Percentiles rank a stretch among this genome's conserved stretches.
Evolutionary conservation across 192 early-diverging fungal species (phyloP).

Genomic region (Phycomyces nitens): DNA sequence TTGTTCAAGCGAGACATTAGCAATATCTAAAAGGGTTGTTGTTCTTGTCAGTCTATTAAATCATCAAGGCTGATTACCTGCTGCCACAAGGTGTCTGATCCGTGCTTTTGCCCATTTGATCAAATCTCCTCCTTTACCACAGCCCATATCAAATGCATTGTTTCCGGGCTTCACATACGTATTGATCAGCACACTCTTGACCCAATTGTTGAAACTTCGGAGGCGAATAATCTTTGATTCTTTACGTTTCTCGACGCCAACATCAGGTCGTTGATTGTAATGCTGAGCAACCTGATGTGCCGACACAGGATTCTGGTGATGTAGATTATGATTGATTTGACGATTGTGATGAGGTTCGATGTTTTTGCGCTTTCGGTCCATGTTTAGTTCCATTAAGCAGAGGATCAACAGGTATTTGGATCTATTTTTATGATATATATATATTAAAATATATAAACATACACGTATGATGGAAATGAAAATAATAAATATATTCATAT

Average conservation of each 20-base stretch:
- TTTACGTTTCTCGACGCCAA: conserved; percentile 68
- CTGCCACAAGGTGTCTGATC: conserved; percentile 74
- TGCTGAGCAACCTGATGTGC: conserved; percentile 60
- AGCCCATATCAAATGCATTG: conserved; percentile 85
- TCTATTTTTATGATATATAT: too few relatives aligned
- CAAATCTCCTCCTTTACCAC: conserved; percentile 94
- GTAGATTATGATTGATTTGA: not conserved
- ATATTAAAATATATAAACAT: too few relatives aligned
- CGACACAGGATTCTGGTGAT: not conserved
- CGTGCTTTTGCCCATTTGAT: conserved; percentile 71
- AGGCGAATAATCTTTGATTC: conserved; percentile 84
- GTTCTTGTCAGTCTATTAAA: not conserved
- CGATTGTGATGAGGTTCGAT: not conserved
- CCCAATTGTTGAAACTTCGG: conserved; percentile 96
- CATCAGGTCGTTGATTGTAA: conserved; percentile 83
- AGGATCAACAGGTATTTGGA: too few relatives aligned
- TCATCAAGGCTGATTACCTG: conserved; percentile 45
- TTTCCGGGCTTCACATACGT: conserved; percentile 51
- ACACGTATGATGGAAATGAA: too few relatives aligned
- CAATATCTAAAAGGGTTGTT: conserved; percentile 66
- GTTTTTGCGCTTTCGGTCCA: conserved; percentile 1
- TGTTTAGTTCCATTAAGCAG: too few relatives aligned
- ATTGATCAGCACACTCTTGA: conserved; percentile 85
- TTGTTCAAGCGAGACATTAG: conserved; percentile 80
- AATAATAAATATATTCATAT: too few relatives aligned